phyloP scores from a whole-genome alignment of 2,329 filamentous ascomycete genomes.

The Corinectria fuckeliana region DNA sequence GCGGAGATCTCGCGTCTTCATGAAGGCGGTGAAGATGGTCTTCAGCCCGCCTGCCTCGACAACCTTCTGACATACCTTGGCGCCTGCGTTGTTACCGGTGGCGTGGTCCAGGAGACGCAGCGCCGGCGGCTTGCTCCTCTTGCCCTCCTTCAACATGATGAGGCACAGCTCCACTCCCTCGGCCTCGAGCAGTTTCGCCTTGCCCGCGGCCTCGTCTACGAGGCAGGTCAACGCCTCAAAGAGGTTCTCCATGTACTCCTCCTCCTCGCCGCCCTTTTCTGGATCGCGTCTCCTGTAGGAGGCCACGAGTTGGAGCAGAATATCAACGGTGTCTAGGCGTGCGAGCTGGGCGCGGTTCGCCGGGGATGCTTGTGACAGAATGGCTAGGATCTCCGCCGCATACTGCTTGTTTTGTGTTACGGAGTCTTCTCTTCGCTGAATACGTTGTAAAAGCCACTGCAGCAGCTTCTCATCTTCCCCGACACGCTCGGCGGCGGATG shows the following conservation, averaged over 20 bases:
- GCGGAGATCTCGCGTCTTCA: conserved; percentile 76
- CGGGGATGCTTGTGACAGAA: conserved; percentile 78
- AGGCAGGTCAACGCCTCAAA: conserved; percentile 87
- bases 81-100: conserved; percentile 55
- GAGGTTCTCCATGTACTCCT: conserved; percentile 93
- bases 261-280: conserved; percentile 83
- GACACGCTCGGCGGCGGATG: conserved; percentile 72
- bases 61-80: conserved; percentile 73
- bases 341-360: conserved; percentile 70
- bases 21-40: conserved; percentile 84
- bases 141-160: conserved; percentile 90
- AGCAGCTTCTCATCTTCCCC: conserved; percentile 72
- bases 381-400: conserved; percentile 87
- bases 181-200: conserved; percentile 81
- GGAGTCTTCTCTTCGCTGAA: conserved; percentile 69
- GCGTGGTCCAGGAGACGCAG: conserved; percentile 87
- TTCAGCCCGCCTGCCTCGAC: conserved; percentile 88
- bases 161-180: conserved; percentile 91
- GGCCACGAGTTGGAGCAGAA: conserved; percentile 81
- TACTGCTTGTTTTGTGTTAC: conserved; percentile 95
- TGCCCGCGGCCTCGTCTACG: conserved; percentile 76
- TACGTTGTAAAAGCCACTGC: conserved; percentile 78
- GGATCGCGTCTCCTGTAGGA: conserved; percentile 88
- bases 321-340: conserved; percentile 74
- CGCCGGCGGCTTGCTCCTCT: conserved; percentile 78